Evolutionary conservation across 371 early-diverging fungal species (phyloP).

Genomic region (Syncephalastrum monosporum): DNA sequence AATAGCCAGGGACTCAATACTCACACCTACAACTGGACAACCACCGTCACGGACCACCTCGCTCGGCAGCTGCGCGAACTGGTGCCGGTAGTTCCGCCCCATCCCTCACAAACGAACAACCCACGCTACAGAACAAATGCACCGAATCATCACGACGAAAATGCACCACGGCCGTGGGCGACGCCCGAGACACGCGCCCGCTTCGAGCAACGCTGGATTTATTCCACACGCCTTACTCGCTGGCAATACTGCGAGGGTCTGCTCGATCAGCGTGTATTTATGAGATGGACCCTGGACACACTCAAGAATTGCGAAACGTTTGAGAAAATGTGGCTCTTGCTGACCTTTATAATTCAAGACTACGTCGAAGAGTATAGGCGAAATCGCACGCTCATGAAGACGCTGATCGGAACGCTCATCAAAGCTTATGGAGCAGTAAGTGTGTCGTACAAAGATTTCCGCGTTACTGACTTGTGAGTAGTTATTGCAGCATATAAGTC

Average conservation of each 20-base stretch:
- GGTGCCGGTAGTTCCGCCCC: conserved; percentile 27
- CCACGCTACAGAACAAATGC: conserved; percentile 9
- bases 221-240: conserved; percentile 60
- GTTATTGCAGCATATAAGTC: conserved; percentile 10
- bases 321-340: conserved; percentile 64
- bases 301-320: conserved; percentile 48
- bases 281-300: conserved; percentile 61
- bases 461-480: not conserved
- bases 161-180: conserved; percentile 44
- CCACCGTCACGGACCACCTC: conserved; percentile 30
- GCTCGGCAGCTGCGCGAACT: conserved; percentile 51
- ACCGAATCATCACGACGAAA: conserved; percentile 32
- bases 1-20: conserved; percentile 23
- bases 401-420: conserved; percentile 61
- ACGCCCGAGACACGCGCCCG: conserved; percentile 49
- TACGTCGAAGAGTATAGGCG: conserved; percentile 67
- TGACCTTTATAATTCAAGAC: conserved; percentile 62
- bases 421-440: conserved; percentile 57
- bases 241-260: conserved; percentile 77
- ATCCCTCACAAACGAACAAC: conserved; percentile 19
- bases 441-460: not conserved
- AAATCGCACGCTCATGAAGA: conserved; percentile 66
- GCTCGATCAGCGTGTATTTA: conserved; percentile 66
- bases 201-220: conserved; percentile 64
- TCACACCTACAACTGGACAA: conserved; percentile 38